These are phyloP conservation scores for Batkoa obscura DNA, from an alignment of 371 early-diverging fungal genomes.

Conservation along the genomic window DNA sequence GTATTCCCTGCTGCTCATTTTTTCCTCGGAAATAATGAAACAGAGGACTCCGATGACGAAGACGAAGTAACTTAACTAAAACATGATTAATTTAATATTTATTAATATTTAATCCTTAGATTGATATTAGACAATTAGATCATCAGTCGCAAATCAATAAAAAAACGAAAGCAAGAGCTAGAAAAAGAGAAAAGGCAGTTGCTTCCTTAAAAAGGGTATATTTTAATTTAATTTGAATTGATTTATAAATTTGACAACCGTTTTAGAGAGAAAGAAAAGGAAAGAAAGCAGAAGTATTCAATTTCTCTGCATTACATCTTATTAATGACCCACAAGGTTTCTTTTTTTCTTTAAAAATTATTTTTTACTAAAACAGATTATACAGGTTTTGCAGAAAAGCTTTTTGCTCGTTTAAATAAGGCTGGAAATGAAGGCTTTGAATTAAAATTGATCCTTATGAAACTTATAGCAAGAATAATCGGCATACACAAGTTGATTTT, in stretches of 20 bases:
- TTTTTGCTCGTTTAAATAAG: constrained; percentile 50
- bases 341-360: too few species aligned
- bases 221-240: too few species aligned
- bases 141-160: constrained; percentile 56
- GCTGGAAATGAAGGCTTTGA: constrained; percentile 59
- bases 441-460: constrained; percentile 72
- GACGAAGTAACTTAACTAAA: constrained; percentile 14
- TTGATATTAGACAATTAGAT: constrained; percentile 51
- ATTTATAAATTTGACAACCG: too few species aligned
- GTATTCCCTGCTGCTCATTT: constrained; percentile 84
- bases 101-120: constrained; percentile 8
- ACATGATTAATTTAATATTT: too few species aligned
- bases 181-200: constrained; percentile 50
- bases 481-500: constrained; percentile 84
- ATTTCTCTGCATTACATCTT: constrained; percentile 82
- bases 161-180: constrained; percentile 58
- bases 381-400: constrained; percentile 64
- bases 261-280: constrained; percentile 30
- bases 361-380: too few species aligned
- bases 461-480: constrained; percentile 79
- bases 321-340: constrained; percentile 86
- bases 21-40: constrained; percentile 61
- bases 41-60: constrained; percentile 39
- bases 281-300: constrained; percentile 51
- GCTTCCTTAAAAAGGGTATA: constrained; percentile 43